These are phyloP conservation scores for Yamadazyma scolyti DNA, from an alignment of 805 yeast species.

Conservation along the genomic window DNA sequence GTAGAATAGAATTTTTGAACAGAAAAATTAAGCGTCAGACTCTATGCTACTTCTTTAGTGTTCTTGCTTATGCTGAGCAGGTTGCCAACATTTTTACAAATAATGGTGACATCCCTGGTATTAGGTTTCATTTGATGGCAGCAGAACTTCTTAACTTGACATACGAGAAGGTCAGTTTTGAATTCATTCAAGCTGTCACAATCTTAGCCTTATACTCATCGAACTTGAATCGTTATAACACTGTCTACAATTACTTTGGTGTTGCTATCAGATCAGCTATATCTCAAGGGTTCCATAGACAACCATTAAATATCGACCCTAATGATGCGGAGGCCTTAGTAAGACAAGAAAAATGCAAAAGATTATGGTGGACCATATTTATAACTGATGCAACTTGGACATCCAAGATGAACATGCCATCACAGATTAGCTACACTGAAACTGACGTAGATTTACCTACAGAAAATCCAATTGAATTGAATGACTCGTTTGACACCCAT, in stretches of 20 bases:
- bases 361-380: slow-evolving; percentile 42
- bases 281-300: slow-evolving; percentile 35
- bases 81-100: slow-evolving; percentile 10
- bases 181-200: slow-evolving; percentile 33
- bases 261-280: slow-evolving; percentile 37
- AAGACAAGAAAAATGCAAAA: slow-evolving; percentile 25
- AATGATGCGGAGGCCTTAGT: slow-evolving; percentile 4
- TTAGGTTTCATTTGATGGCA: slow-evolving; percentile 29
- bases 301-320: slow-evolving; percentile 10
- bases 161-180: slow-evolving; percentile 24
- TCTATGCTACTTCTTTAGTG: slow-evolving; percentile 29
- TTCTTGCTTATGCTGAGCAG: slow-evolving; percentile 39
- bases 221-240: slow-evolving; percentile 33
- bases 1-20: slow-evolving; percentile 2
- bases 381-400: slow-evolving; percentile 39
- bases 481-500: slow-evolving; percentile 27
- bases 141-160: slow-evolving; percentile 28
- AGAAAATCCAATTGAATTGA: slow-evolving; percentile 25
- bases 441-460: slow-evolving; percentile 40
- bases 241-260: slow-evolving; percentile 37
- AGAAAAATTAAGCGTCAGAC: slow-evolving; percentile 10
- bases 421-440: slow-evolving; percentile 39
- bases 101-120: slow-evolving; percentile 26
- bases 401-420: slow-evolving; percentile 34
- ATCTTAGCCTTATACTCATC: slow-evolving; percentile 34